These are phyloP conservation scores for Pestalotiopsis sp. DNA, from an alignment of 2,329 filamentous ascomycete species.

Conservation along the genomic window DNA sequence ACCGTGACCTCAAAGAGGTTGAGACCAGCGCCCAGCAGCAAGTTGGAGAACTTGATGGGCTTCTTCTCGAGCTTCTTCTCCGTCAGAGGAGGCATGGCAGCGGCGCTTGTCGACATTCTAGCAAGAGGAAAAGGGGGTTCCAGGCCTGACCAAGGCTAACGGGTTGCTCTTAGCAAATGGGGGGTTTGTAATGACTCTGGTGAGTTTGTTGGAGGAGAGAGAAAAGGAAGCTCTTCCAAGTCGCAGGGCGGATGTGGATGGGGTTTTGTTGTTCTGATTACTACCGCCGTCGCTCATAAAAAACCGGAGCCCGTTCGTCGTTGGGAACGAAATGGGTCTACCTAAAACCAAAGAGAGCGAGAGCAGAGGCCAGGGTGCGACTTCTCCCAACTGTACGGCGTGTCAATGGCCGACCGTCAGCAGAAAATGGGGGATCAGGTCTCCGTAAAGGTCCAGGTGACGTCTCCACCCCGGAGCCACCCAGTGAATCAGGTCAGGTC, in stretches of 20 bases:
- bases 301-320: not conserved
- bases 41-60: constrained; percentile 99
- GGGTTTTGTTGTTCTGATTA: constrained; percentile 17
- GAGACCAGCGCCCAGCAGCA: constrained; percentile 90
- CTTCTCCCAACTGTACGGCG: not conserved
- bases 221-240: not conserved
- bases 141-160: constrained; percentile 98
- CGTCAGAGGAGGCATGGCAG: constrained; percentile 50
- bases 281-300: not conserved
- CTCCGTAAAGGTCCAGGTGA: not conserved
- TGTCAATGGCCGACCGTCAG: not conserved
- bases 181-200: not conserved
- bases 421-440: not conserved
- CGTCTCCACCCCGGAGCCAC: not conserved
- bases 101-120: constrained; percentile 65
- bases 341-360: not conserved
- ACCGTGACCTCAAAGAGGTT: constrained; percentile 87
- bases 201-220: constrained; percentile 64
- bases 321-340: not conserved
- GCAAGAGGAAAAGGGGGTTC: constrained; percentile 52
- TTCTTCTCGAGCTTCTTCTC: constrained; percentile 84
- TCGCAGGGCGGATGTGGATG: constrained; percentile 18
- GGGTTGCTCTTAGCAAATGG: constrained; percentile 58
- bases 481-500: too few species aligned
- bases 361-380: not conserved